Evolutionary conservation across 116 monocot genomes (phyloP).

Genomic region (Phalaenopsis hybrid): DNA sequence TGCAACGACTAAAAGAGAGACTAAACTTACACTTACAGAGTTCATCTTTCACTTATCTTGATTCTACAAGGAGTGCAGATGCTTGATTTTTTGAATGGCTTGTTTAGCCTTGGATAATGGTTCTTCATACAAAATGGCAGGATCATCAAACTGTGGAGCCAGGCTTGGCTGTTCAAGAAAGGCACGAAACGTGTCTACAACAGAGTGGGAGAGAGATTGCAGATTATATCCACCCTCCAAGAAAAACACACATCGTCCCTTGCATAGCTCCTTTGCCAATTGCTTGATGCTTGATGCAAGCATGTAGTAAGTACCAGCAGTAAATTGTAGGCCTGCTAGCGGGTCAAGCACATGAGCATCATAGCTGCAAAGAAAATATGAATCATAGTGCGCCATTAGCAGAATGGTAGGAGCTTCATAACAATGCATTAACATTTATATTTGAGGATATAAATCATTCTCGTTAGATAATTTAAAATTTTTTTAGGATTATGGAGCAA

Average conservation of each 20-base stretch:
- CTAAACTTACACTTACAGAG: background rate
- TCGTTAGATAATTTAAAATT: no score
- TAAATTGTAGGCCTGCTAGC: slow-evolving; percentile 84
- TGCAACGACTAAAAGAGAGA: background rate
- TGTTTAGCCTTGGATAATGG: slow-evolving; percentile 58
- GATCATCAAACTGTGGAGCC: slow-evolving; percentile 70
- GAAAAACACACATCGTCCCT: slow-evolving; percentile 86
- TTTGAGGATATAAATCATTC: no score
- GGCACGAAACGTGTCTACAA: slow-evolving; percentile 72
- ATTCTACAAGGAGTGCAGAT: slow-evolving; percentile 56
- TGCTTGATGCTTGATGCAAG: slow-evolving; percentile 76
- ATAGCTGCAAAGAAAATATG: slow-evolving; percentile 35
- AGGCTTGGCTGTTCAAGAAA: slow-evolving; percentile 76
- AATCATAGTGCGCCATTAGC: background rate
- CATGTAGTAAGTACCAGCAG: slow-evolving; percentile 84
- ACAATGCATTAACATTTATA: no score
- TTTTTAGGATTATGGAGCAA: no score
- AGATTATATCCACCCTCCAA: slow-evolving; percentile 93
- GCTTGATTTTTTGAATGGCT: slow-evolving; percentile 58
- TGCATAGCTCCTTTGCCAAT: slow-evolving; percentile 73
- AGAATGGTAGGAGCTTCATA: no score
- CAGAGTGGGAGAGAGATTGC: slow-evolving; percentile 79
- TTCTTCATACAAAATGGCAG: slow-evolving; percentile 68
- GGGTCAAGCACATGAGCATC: slow-evolving; percentile 94
- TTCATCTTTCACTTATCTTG: background rate